Evolutionary conservation across 164 flowering plant genomes (phyloP), one percentile per base, ranked within the genome.

Genomic region (Nymphaea thermarum): DNA sequence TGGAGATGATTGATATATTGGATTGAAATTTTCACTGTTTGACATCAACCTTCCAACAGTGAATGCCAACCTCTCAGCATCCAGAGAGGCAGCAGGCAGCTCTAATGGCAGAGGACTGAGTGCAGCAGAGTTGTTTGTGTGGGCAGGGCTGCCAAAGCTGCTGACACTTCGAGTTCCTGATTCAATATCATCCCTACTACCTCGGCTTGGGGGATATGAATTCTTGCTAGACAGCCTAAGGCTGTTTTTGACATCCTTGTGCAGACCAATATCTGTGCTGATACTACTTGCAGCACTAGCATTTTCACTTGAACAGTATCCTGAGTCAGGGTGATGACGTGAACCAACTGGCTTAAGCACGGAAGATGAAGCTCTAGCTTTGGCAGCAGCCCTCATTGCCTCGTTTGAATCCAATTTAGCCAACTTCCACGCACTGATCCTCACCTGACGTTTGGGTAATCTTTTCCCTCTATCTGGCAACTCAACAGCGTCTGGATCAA

Each of bases 381-480:
- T 89, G 8, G 98, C 97, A 66, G 78, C 96, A 14, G 97, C 98
- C 76, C 78, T 93, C 3, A 82, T 70, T 14, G 98, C 98, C 80
- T 91, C 97, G 62, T 66, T 80, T 3, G 93, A 82, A 77, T 93
- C 97, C 70, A 91, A 73, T 71, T 93, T 87, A 42, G 98, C 94
- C 47, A 91, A 90, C 81, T 89, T 89, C 98, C 97, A 91, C 12
- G 98, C 94, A 68, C 96, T 93, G 72, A 91, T 89, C 75, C 86
- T 74, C 43, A 91, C 89, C 18, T 82, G 96, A 4, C 86, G 89
- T 41, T 79, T 84, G 18, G 91, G 79, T 45, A 81, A 62, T 47
- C 68, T 77, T 71, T 84, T 87, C 42, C 82, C 93, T 73, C 80
- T 84, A 55, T 93, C 93, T 44, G 77, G 66, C 17, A 71, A 69